These are phyloP conservation scores for Viola odorata DNA, from an alignment of 345 rosid genomes.

Conservation along the genomic window DNA sequence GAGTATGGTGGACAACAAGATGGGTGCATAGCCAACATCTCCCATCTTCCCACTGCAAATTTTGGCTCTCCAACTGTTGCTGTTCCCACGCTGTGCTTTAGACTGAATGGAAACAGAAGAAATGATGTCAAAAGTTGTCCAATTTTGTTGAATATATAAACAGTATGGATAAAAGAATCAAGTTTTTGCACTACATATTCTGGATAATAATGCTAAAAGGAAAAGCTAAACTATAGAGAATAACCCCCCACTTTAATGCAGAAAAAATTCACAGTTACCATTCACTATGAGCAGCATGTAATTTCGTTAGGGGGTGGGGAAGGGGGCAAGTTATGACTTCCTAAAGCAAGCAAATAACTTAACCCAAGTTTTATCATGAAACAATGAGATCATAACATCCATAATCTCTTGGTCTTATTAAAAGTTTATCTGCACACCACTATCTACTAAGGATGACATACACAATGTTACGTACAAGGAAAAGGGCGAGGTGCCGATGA, in stretches of 20 bases:
- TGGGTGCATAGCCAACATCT: slow-evolving; percentile 65
- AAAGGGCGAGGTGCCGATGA: slow-evolving; percentile 72
- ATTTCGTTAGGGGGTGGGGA: too few species aligned
- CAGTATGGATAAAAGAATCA: too few species aligned
- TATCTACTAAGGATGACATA: slow-evolving; percentile 18
- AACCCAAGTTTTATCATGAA: not conserved
- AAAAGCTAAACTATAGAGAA: not conserved
- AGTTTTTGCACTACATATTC: too few species aligned
- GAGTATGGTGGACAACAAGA: slow-evolving; percentile 49
- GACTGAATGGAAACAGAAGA: slow-evolving; percentile 38
- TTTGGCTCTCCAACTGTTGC: slow-evolving; percentile 39
- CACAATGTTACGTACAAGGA: slow-evolving; percentile 76
- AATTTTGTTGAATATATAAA: not conserved
- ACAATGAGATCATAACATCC: slow-evolving; percentile 6
- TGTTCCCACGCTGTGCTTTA: slow-evolving; percentile 41
- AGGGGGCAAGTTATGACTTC: too few species aligned
- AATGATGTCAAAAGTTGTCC: not conserved
- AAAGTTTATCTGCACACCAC: not conserved
- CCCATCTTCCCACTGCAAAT: slow-evolving; percentile 46
- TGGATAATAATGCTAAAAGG: too few species aligned
- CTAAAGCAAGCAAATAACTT: too few species aligned
- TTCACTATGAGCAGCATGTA: too few species aligned
- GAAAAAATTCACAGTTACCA: too few species aligned
- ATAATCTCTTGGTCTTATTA: slow-evolving; percentile 2
- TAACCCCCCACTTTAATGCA: too few species aligned